phyloP scores from a whole-genome alignment of 257 asterid species.

The Gardenia jasminoides region DNA sequence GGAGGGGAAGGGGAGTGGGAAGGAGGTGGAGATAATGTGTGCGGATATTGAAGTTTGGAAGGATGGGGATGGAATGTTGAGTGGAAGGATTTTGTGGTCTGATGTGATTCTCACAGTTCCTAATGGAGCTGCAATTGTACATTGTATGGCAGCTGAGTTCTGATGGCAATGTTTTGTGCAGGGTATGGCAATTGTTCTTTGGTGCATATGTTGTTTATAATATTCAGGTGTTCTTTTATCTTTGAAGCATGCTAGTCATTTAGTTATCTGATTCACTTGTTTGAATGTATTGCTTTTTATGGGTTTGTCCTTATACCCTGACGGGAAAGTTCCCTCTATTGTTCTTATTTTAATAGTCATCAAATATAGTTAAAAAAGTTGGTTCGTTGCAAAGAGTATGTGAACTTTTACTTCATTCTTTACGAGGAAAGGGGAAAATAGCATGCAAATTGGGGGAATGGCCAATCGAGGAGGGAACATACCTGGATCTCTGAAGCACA shows the following conservation, averaged over 20 bases:
- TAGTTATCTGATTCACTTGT: not conserved
- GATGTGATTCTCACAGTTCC: constrained; percentile 69
- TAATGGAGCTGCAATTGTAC: constrained; percentile 62
- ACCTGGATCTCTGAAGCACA: not conserved
- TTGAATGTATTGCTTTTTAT: not conserved
- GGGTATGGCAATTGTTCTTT: not conserved
- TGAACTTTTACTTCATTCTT: not conserved
- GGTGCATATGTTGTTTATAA: not conserved
- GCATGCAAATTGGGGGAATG: not conserved
- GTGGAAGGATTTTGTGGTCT: constrained; percentile 58
- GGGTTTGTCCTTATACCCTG: not conserved
- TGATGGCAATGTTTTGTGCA: constrained; percentile 27
- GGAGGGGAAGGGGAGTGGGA: constrained; percentile 73
- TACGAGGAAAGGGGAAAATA: not conserved
- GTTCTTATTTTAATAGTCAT: not conserved
- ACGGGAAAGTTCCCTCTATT: not conserved
- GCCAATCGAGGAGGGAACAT: too few relatives aligned
- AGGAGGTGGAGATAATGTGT: constrained; percentile 70
- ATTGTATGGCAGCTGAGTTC: constrained; percentile 72
- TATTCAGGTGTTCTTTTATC: not conserved
- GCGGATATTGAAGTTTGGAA: constrained; percentile 72
- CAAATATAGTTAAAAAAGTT: not conserved
- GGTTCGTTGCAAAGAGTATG: too few relatives aligned
- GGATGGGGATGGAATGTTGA: constrained; percentile 58
- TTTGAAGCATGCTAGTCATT: not conserved